phyloP scores from a whole-genome alignment of 108 stramenopile genomes.

The Skeletonema costatum region DNA sequence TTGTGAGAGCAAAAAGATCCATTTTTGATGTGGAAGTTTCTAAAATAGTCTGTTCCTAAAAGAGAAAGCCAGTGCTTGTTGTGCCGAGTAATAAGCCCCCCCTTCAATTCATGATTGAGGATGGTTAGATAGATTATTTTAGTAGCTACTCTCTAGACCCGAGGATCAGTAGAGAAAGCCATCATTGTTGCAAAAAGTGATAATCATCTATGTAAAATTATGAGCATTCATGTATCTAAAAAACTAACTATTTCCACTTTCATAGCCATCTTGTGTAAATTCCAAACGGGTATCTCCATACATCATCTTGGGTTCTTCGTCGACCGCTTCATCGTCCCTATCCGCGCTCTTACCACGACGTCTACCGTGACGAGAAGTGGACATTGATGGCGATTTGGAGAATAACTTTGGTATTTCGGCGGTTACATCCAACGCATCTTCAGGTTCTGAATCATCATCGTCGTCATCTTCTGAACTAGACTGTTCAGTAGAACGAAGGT shows the following conservation, averaged over 20 bases:
- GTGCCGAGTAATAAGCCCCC: no score
- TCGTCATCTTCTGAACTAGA: constrained; percentile 1
- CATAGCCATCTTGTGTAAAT: constrained; percentile 37
- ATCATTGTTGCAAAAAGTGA: neutral
- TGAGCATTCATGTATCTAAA: neutral
- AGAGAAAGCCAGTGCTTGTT: neutral
- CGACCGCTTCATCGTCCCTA: constrained; percentile 17
- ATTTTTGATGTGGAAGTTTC: no score
- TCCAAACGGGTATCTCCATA: constrained; percentile 44
- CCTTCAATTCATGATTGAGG: no score
- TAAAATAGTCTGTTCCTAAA: neutral
- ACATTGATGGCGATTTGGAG: constrained; percentile 29
- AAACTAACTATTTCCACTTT: constrained; percentile 4
- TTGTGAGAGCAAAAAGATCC: no score
- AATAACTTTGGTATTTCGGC: constrained; percentile 39
- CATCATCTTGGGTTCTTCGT: constrained; percentile 47
- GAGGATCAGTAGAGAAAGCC: no score
- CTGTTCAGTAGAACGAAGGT: neutral
- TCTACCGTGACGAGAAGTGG: constrained; percentile 20
- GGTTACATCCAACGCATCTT: constrained; percentile 41
- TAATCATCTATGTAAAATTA: neutral
- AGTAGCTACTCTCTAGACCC: no score
- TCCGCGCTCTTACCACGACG: constrained; percentile 3
- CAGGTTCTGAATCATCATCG: constrained; percentile 20
- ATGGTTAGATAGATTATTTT: no score